phyloP scores from a whole-genome alignment of 192 early-diverging fungal species.

The Coemansia sp. region DNA sequence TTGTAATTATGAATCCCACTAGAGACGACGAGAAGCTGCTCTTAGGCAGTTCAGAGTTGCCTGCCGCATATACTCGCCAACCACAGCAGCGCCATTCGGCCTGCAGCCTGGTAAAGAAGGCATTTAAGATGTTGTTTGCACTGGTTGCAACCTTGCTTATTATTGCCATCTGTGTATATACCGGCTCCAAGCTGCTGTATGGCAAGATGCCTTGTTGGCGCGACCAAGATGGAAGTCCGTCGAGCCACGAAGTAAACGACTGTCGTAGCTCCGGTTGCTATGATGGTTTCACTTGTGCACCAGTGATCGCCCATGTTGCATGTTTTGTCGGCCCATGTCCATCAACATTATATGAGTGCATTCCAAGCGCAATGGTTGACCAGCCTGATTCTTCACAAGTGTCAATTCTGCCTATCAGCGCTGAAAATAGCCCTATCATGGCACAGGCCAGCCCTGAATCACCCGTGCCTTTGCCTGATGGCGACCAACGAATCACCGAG shows the following conservation, averaged over 20 bases:
- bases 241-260: conserved; percentile 11
- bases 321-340: conserved; percentile 42
- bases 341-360: conserved; percentile 25
- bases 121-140: not conserved
- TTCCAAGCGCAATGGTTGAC: conserved; percentile 22
- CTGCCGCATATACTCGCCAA: not conserved
- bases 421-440: conserved; percentile 5
- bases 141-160: conserved; percentile 2
- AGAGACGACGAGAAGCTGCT: conserved; percentile 7
- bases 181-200: not conserved
- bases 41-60: not conserved
- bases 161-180: not conserved
- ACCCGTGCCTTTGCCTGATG: not conserved
- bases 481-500: conserved; percentile 16
- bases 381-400: conserved; percentile 21
- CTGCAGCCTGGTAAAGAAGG: not conserved
- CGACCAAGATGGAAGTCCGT: not conserved
- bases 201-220: not conserved
- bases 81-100: not conserved
- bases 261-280: conserved; percentile 38
- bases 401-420: conserved; percentile 11
- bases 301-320: conserved; percentile 17
- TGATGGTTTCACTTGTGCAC: conserved; percentile 25
- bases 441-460: not conserved
- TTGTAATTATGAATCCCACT: conserved; percentile 1